Evolutionary conservation across 129 eudicot genomes (phyloP).

Genomic region (Pulicaria dysenterica): DNA sequence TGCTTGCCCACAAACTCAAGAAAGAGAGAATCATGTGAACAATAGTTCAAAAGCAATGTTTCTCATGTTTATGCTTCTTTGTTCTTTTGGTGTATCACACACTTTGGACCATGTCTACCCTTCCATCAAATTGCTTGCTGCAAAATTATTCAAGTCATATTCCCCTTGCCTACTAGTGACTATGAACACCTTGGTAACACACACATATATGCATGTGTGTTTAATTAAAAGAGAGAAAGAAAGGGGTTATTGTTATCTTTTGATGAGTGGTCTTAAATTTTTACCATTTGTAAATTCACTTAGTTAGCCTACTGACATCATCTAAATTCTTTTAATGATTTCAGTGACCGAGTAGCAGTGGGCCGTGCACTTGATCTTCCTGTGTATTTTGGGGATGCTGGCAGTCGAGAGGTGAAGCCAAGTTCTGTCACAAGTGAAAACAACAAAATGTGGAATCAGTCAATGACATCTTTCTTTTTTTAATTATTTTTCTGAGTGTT

Average conservation of each 20-base stretch:
- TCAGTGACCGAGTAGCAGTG: conserved; percentile 95
- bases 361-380: conserved; percentile 99
- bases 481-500: no score
- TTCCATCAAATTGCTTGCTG: no score
- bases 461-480: conserved; percentile 7
- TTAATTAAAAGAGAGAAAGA: neutral
- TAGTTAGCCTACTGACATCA: conserved; percentile 16
- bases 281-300: conserved; percentile 9
- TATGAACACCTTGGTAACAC: no score
- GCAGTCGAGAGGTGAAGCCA: conserved; percentile 91
- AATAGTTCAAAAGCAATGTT: no score
- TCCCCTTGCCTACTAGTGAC: no score
- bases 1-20: no score
- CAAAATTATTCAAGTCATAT: no score
- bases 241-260: neutral
- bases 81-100: no score
- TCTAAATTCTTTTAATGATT: conserved; percentile 17
- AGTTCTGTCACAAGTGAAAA: conserved; percentile 6
- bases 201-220: neutral
- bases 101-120: no score
- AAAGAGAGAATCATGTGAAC: no score
- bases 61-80: no score
- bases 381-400: conserved; percentile 99
- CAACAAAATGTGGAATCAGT: conserved; percentile 8
- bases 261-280: neutral